Evolutionary conservation across 1,284 basidiomycete species (phyloP).

Genomic region (Termitomyces sp.): DNA sequence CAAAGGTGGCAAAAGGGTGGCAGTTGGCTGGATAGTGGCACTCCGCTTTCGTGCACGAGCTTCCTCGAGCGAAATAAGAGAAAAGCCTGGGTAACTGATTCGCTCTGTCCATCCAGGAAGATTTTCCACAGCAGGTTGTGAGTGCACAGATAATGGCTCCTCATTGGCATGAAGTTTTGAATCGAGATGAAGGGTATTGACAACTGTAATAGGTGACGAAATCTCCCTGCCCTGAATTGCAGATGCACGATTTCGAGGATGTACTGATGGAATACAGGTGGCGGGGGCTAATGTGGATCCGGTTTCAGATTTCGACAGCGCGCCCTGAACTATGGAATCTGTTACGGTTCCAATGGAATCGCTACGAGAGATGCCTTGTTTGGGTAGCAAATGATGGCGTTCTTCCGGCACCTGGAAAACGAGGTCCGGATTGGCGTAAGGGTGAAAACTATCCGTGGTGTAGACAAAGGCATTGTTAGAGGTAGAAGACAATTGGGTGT

Average conservation of each 20-base stretch:
- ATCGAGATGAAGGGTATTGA: conserved; percentile 26
- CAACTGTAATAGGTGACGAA: conserved; percentile 44
- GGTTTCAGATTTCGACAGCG: conserved; percentile 35
- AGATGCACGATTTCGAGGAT: conserved; percentile 29
- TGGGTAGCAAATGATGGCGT: conserved; percentile 22
- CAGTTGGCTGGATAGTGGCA: conserved; percentile 37
- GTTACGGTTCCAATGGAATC: conserved; percentile 55
- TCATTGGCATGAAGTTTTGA: conserved; percentile 19
- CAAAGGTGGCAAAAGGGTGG: conserved; percentile 23
- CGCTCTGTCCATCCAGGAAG: conserved; percentile 47
- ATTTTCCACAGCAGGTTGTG: conserved; percentile 29
- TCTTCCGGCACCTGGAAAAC: conserved; percentile 35
- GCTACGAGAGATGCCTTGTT: conserved; percentile 32
- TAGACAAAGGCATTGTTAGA: conserved; percentile 16
- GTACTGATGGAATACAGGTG: conserved; percentile 41
- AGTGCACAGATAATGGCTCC: conserved; percentile 17
- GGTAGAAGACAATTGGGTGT: conserved; percentile 15
- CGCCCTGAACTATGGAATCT: conserved; percentile 30
- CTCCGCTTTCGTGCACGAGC: conserved; percentile 63
- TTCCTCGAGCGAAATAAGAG: conserved; percentile 71
- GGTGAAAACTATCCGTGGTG: conserved; percentile 45
- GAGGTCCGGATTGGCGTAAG: conserved; percentile 73
- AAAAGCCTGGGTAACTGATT: conserved; percentile 44
- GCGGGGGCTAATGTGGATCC: conserved; percentile 41
- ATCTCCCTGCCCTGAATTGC: conserved; percentile 46